phyloP scores from a whole-genome alignment of 2,329 filamentous ascomycete species.

The Dactylella cylindrospora region DNA sequence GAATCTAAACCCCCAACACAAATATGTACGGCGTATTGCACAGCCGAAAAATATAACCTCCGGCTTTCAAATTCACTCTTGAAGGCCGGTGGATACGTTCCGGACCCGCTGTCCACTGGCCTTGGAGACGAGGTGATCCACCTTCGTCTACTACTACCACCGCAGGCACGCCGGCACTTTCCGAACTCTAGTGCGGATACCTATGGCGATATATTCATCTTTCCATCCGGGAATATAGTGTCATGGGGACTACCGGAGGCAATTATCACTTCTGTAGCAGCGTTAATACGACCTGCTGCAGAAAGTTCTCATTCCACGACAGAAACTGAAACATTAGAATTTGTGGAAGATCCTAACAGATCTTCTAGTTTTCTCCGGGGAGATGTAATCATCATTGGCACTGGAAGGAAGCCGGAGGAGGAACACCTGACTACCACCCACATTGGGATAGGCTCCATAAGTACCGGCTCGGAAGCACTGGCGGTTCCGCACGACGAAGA shows the following conservation, averaged over 20 bases:
- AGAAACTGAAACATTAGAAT: slow-evolving; percentile 89
- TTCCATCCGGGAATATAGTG: slow-evolving; percentile 90
- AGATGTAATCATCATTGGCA: slow-evolving; percentile 86
- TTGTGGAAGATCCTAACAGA: slow-evolving; percentile 70
- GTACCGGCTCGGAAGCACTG: slow-evolving; percentile 42
- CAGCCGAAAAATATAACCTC: slow-evolving; percentile 68
- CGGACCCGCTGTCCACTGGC: slow-evolving; percentile 65
- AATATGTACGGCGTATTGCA: slow-evolving; percentile 62
- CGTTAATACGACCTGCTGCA: slow-evolving; percentile 73
- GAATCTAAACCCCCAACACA: slow-evolving; percentile 15
- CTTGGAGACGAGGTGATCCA: slow-evolving; percentile 68
- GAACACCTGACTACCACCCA: slow-evolving; percentile 26
- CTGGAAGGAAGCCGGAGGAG: slow-evolving; percentile 57
- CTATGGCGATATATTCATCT: slow-evolving; percentile 88
- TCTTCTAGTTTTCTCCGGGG: slow-evolving; percentile 78
- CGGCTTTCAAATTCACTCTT: slow-evolving; percentile 61
- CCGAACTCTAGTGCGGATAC: slow-evolving; percentile 58
- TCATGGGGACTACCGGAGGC: slow-evolving; percentile 83
- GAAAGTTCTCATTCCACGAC: slow-evolving; percentile 69
- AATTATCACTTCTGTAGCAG: slow-evolving; percentile 69
- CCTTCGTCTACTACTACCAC: slow-evolving; percentile 54
- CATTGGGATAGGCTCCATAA: slow-evolving; percentile 32
- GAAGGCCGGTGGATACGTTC: slow-evolving; percentile 61
- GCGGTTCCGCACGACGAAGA: slow-evolving; percentile 6
- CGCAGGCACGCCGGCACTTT: slow-evolving; percentile 47